Conservation (phyloP, 352 stramenopile species). For the Pythium periplocum region DNA sequence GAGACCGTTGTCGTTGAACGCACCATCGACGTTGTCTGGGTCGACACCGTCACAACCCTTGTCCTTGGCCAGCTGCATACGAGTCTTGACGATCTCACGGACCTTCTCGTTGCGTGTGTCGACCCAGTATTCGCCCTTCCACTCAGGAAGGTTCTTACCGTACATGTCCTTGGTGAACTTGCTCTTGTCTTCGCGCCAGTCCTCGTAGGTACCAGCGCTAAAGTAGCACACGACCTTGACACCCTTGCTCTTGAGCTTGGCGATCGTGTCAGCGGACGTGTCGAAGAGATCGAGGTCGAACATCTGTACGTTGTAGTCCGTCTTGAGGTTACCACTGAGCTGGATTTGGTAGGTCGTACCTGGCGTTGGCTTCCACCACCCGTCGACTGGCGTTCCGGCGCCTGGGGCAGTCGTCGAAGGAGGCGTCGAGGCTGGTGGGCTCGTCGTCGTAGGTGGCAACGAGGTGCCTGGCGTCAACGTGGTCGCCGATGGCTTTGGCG, state of each 20-base stretch:
- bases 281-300: slow-evolving; percentile 41
- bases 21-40: slow-evolving; percentile 50
- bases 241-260: slow-evolving; percentile 18
- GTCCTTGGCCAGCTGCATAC: slow-evolving; percentile 34
- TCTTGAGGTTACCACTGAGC: slow-evolving; percentile 24
- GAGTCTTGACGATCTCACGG: slow-evolving; percentile 31
- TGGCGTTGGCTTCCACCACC: slow-evolving; percentile 33
- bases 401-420: too few relatives aligned
- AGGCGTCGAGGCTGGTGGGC: too few relatives aligned
- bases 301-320: slow-evolving; percentile 25
- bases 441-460: too few relatives aligned
- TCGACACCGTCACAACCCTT: slow-evolving; percentile 57
- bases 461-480: too few relatives aligned
- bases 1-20: slow-evolving; percentile 31
- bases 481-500: too few relatives aligned
- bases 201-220: slow-evolving; percentile 42
- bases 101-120: slow-evolving; percentile 28
- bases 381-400: too few relatives aligned
- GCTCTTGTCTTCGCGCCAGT: slow-evolving; percentile 39
- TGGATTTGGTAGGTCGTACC: slow-evolving; percentile 39
- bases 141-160: slow-evolving; percentile 22
- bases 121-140: slow-evolving; percentile 33
- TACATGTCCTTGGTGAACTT: slow-evolving; percentile 32
- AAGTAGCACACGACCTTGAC: slow-evolving; percentile 58
- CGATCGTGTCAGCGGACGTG: slow-evolving; percentile 22